A percentile compares a stretch with the other conserved stretches of the same genome.
These are phyloP conservation scores for Colletotrichum sojae DNA, from an alignment of 2,329 filamentous ascomycete genomes.

Conservation along the genomic window DNA sequence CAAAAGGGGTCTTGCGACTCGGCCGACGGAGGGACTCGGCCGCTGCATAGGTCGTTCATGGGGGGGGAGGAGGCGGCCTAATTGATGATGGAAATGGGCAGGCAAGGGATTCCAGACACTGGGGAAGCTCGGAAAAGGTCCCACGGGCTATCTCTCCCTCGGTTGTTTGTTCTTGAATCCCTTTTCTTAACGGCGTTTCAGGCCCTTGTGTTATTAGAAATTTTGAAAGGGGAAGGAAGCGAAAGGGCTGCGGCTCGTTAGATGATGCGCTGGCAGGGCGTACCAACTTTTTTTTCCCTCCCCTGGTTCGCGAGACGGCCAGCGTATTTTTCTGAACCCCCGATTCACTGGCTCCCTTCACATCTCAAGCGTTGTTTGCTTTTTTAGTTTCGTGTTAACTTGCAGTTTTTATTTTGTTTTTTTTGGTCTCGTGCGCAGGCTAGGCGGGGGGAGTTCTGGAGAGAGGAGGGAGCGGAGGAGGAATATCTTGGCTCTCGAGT, in stretches of 20 bases:
- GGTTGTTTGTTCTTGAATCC: background rate
- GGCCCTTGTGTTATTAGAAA: slow-evolving; percentile 39
- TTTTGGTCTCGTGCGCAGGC: background rate
- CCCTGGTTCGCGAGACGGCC: slow-evolving; percentile 8
- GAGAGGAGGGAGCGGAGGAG: slow-evolving; percentile 1
- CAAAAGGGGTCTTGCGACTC: slow-evolving; percentile 11
- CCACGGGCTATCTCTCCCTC: background rate
- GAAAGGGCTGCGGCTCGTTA: slow-evolving; percentile 30
- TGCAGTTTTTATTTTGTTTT: no score
- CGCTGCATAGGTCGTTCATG: slow-evolving; percentile 2
- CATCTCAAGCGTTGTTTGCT: background rate
- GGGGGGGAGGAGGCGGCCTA: slow-evolving; percentile 2
- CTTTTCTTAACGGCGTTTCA: slow-evolving; percentile 33
- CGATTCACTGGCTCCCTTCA: background rate
- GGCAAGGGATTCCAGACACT: slow-evolving; percentile 13
- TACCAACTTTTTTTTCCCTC: background rate
- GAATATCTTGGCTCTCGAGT: slow-evolving; percentile 23
- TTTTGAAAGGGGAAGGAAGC: background rate
- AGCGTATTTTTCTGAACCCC: background rate
- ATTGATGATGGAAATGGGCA: slow-evolving; percentile 26
- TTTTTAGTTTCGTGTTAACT: background rate
- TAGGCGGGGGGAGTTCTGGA: background rate
- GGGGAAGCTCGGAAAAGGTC: background rate
- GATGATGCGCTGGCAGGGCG: slow-evolving; percentile 30
- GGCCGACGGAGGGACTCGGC: background rate